Evolutionary conservation across 768 basidiomycete species (phyloP).

Genomic region (Chiua virens): DNA sequence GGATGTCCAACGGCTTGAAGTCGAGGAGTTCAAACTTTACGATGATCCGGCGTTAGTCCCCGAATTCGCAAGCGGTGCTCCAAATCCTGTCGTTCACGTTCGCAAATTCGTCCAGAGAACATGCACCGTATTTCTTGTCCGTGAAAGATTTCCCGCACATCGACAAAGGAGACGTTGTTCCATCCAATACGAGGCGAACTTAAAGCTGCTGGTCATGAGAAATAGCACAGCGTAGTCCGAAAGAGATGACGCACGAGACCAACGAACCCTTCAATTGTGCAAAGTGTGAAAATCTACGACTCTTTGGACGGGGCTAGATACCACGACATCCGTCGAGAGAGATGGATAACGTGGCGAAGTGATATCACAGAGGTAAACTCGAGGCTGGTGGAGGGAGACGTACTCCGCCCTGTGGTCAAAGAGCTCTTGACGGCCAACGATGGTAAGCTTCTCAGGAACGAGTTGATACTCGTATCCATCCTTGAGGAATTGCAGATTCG

Average conservation of each 20-base stretch:
- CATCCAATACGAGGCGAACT: constrained; percentile 43
- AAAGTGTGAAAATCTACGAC: constrained; percentile 43
- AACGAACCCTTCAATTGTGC: constrained; percentile 38
- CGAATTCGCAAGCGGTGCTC: constrained; percentile 37
- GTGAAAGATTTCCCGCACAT: constrained; percentile 31
- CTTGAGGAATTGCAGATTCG: constrained; percentile 37
- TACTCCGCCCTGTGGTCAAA: constrained; percentile 42
- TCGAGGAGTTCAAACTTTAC: not conserved
- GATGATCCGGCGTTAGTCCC: not conserved
- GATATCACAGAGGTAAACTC: not conserved
- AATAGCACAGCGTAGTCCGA: not conserved
- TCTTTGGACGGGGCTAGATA: constrained; percentile 17
- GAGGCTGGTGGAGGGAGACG: not conserved
- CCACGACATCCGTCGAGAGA: constrained; percentile 15
- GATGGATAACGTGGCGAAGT: constrained; percentile 20
- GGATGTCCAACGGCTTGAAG: not conserved
- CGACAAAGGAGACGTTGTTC: constrained; percentile 38
- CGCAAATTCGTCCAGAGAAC: constrained; percentile 37
- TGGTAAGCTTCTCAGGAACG: constrained; percentile 36
- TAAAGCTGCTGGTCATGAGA: constrained; percentile 21
- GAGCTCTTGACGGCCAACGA: constrained; percentile 37
- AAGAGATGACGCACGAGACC: constrained; percentile 31
- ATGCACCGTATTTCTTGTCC: constrained; percentile 37
- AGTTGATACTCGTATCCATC: constrained; percentile 36
- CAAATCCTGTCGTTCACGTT: constrained; percentile 32